phyloP scores from a whole-genome alignment of 2,329 filamentous ascomycete genomes.

The Diplodia seriata region DNA sequence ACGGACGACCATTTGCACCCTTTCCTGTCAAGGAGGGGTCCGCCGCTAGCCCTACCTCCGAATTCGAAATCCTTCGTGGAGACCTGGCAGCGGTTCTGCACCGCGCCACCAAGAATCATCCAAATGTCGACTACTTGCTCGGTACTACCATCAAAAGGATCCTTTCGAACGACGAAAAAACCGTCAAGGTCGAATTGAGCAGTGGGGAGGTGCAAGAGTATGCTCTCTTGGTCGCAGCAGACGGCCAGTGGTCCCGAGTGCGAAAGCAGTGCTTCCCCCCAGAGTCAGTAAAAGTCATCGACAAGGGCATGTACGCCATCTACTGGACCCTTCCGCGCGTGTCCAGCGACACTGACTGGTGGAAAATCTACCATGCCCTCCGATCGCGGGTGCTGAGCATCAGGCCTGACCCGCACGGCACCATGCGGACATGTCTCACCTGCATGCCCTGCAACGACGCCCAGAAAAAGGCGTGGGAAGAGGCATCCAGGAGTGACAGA shows the following conservation, averaged over 20 bases:
- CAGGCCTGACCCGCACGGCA: constrained; percentile 40
- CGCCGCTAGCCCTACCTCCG: constrained; percentile 50
- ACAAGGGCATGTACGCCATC: constrained; percentile 32
- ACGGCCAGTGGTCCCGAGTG: constrained; percentile 34
- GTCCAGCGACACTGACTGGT: constrained; percentile 33
- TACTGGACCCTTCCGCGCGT: constrained; percentile 34
- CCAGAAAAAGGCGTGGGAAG: constrained; percentile 30
- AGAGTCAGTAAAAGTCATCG: constrained; percentile 24
- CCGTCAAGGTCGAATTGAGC: constrained; percentile 22
- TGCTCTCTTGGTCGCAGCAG: constrained; percentile 2
- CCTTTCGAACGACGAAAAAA: constrained; percentile 19
- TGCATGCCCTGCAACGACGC: constrained; percentile 32
- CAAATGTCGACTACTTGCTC: constrained; percentile 37
- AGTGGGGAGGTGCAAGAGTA: neutral
- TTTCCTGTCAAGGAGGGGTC: constrained; percentile 34
- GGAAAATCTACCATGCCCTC: constrained; percentile 33
- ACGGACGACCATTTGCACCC: constrained; percentile 36
- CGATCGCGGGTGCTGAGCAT: constrained; percentile 36
- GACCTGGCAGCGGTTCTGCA: constrained; percentile 58
- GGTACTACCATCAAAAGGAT: constrained; percentile 35
- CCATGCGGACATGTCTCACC: constrained; percentile 35
- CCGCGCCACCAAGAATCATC: constrained; percentile 35
- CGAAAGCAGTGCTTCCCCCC: constrained; percentile 34
- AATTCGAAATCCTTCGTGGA: constrained; percentile 64
- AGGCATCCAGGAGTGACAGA: constrained; percentile 30